These are phyloP conservation scores for Hymenoscyphus fructigenus DNA, from an alignment of 2,329 filamentous ascomycete genomes.

Conservation along the genomic window DNA sequence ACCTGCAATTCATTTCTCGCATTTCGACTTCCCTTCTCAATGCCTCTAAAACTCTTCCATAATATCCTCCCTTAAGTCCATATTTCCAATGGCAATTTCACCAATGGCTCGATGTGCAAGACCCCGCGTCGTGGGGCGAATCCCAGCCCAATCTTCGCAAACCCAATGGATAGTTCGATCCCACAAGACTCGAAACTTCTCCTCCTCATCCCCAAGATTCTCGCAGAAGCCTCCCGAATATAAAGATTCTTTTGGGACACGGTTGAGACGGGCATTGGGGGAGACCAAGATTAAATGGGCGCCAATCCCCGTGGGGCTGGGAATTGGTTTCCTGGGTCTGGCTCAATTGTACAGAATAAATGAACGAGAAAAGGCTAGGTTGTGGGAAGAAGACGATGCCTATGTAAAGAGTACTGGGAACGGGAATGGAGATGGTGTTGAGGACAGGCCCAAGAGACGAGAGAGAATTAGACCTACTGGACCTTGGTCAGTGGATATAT, in stretches of 20 bases:
- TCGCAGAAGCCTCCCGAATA: constrained; percentile 28
- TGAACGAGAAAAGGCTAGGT: constrained; percentile 45
- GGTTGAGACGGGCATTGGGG: constrained; percentile 57
- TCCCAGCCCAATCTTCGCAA: constrained; percentile 4
- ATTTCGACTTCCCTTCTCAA: not conserved
- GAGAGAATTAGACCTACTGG: constrained; percentile 63
- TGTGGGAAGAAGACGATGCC: constrained; percentile 38
- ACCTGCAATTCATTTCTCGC: not conserved
- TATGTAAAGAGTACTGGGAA: constrained; percentile 36
- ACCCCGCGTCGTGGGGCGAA: constrained; percentile 10
- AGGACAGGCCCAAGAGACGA: constrained; percentile 46
- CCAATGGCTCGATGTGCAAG: constrained; percentile 18
- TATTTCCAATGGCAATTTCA: constrained; percentile 14
- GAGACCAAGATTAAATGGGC: constrained; percentile 70
- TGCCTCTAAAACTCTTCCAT: not conserved
- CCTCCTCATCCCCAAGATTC: constrained; percentile 29
- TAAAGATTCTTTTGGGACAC: constrained; percentile 34
- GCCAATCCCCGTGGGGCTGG: constrained; percentile 67
- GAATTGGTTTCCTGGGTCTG: constrained; percentile 65
- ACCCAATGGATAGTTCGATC: constrained; percentile 11
- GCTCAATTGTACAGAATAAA: constrained; percentile 64
- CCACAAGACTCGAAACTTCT: constrained; percentile 30
- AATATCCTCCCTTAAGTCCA: not conserved
- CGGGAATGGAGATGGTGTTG: constrained; percentile 35
- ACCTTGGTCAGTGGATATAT: constrained; percentile 52